These are phyloP conservation scores for Megacollybia marginata DNA, from an alignment of 768 basidiomycete genomes.

Conservation along the genomic window DNA sequence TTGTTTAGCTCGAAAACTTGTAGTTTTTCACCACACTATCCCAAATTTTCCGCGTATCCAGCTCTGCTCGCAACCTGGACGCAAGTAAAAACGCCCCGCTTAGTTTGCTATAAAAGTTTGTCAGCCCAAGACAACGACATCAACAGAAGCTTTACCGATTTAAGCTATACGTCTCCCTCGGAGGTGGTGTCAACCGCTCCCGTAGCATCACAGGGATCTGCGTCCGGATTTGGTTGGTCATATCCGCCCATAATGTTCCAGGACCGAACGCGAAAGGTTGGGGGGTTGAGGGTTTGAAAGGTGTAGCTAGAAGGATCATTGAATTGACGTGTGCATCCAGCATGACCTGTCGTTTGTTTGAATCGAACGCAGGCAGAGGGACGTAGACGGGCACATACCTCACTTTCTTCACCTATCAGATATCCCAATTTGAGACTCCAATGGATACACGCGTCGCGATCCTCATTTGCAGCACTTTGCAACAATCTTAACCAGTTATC, in stretches of 20 bases:
- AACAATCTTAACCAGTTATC: conserved; percentile 83
- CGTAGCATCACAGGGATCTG: conserved; percentile 88
- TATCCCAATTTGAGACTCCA: conserved; percentile 84
- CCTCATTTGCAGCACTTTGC: conserved; percentile 65
- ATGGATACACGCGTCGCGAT: conserved; percentile 57
- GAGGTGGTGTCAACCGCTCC: conserved; percentile 86
- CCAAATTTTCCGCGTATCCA: conserved; percentile 75
- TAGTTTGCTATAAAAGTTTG: conserved; percentile 48
- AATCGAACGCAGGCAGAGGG: neutral
- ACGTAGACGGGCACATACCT: conserved; percentile 36
- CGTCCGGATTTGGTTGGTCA: conserved; percentile 70
- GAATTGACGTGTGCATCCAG: conserved; percentile 79
- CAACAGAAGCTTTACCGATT: conserved; percentile 52
- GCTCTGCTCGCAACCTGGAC: conserved; percentile 61
- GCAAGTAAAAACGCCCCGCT: conserved; percentile 80
- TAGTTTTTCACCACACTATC: conserved; percentile 50
- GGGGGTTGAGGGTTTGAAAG: conserved; percentile 59
- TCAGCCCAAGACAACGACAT: neutral
- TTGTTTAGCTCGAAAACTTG: too few relatives aligned
- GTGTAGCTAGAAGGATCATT: conserved; percentile 77
- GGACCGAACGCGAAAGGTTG: conserved; percentile 80
- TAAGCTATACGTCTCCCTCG: conserved; percentile 88
- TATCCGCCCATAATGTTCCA: conserved; percentile 54
- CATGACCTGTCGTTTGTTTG: conserved; percentile 53
- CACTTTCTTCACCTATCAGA: conserved; percentile 80